Base-by-base conservation (phyloP, 129 eudicot genomes). In the Arctium lappa region DNA sequence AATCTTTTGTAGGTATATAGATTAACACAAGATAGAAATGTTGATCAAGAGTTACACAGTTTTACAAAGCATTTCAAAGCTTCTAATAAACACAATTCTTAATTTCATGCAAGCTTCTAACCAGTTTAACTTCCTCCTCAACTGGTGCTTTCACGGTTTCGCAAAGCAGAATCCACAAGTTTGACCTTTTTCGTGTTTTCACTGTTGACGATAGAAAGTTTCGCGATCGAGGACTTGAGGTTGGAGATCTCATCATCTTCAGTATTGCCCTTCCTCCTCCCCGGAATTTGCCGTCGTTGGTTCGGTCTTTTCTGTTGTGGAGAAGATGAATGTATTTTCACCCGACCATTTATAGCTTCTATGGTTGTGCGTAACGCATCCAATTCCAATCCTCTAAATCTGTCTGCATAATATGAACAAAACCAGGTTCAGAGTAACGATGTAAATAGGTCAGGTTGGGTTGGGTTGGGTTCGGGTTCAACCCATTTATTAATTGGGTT, bases 81-180 rank as follows among this genome's bases (percentile, higher is more conserved):
- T 66, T 13, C n/a, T 42, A 46, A 65, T 33, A 65, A 15, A 82
- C 76, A 82, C 16, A 65, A 60, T 16, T 31, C 73, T 12, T 72
- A 3, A 39, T 50, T 37, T 70, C 15, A 37, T n/a, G n/a, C n/a
- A 37, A 83, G 30, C 82, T 50, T 83, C 5, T 68, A 39, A 8
- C 56, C 32, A 62, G 37, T 36, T 44, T 15, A 73, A 2, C 77
- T 34, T 80, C n/a, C n/a, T 85, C 85, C 48, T 91, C 86, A 91
- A 56, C 66, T 44, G 66, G 76, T 12, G 65, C 40, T 87, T 80
- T 91, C 92, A 29, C 83, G 87, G 82, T 79, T 77, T 78, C 50
- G 88, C 74, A 95, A 70, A 68, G 93, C 95, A 5, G 97, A 87
- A 82, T 95, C 99, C 86, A 95, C 90, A 30, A 93, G 90, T 84